Conservation (phyloP, 2,329 filamentous ascomycete genomes). For the Parastagonospora nodorum region DNA sequence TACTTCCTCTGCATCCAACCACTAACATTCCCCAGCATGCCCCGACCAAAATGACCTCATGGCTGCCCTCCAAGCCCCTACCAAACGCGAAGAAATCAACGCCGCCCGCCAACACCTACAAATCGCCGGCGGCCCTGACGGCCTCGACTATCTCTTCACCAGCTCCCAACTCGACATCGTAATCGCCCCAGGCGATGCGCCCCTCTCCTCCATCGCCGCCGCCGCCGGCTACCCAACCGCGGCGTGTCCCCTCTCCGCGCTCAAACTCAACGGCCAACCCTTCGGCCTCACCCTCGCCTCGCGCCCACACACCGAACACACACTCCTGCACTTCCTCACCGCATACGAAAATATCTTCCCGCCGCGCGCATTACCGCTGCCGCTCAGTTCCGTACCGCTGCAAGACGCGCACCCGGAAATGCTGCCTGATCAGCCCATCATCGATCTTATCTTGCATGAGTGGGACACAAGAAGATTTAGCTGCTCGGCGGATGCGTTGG, state of each 20-base stretch:
- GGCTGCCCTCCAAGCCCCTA: constrained; percentile 33
- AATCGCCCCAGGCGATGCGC: constrained; percentile 41
- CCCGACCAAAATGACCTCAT: constrained; percentile 45
- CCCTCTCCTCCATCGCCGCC: constrained; percentile 41
- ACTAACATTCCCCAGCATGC: constrained; percentile 23
- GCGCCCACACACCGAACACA: constrained; percentile 38
- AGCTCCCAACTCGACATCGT: constrained; percentile 38
- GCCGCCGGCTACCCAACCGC: constrained; percentile 45
- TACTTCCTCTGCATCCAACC: neutral
- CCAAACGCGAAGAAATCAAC: constrained; percentile 29
- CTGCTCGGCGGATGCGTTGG: constrained; percentile 39
- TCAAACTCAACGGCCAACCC: constrained; percentile 44
- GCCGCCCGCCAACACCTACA: constrained; percentile 35
- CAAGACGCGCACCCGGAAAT: constrained; percentile 32
- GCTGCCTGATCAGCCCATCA: constrained; percentile 39
- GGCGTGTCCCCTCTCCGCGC: constrained; percentile 38
- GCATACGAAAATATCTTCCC: constrained; percentile 45
- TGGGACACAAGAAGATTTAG: constrained; percentile 42
- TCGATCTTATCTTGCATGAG: constrained; percentile 41
- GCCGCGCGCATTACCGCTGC: constrained; percentile 36
- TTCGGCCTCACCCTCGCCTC: constrained; percentile 42
- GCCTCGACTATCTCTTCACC: constrained; percentile 40
- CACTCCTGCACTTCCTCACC: constrained; percentile 43
- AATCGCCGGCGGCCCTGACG: constrained; percentile 36
- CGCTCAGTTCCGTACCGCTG: constrained; percentile 33